Base-by-base conservation (phyloP, 208 protist species). In the Crithidia mellificae region DNA sequence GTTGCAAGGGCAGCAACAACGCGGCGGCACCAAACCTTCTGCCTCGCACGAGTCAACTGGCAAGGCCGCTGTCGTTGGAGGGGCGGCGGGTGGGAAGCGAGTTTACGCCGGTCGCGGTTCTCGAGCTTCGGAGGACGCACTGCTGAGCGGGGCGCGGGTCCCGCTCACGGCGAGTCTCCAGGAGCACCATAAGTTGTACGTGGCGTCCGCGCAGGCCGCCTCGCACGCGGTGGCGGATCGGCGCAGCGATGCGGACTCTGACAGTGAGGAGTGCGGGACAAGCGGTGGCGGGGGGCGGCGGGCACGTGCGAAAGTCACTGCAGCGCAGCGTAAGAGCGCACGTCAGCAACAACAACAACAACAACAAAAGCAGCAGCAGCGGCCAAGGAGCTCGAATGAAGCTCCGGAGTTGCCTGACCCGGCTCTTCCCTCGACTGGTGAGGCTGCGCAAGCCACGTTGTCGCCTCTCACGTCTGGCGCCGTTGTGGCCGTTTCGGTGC, bases 111-210 rank as follows among this genome's bases (percentile, higher is more conserved):
- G 50, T 14, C 25, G 54, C 15, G 65, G 65, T 2, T 30, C 44
- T 4, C 41, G 65, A 20, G 54, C 58, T 1, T 56, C 72, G 7
- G 34, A 54, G 19, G 47, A 66, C 19, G 43, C 67, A 9, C 54
- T 63, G 6, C 41, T 68, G 27, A 50, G 7, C 7, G 66, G 47
- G 2, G 44, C 56, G 5, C 62, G 67, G 3, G 53, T 73, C 6
- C 53, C 58, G 2, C 56, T 79, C 12, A 64, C 67, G 1, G 52
- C 55, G 36, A 73, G 70, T 50, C 62, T 75, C 38, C 38, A 32
- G 34, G 63, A 76, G 9, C 75, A 81, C 59, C 75, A 81, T 61
- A 81, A 70, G 51, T 39, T 64, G 9, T 78, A 82, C 32, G 11
- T 71, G 11, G 64, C 36, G 8, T 47, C 38, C 2, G 41, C 46